Conservation (phyloP, 352 stramenopile genomes). For the Bremia lactucae region DNA sequence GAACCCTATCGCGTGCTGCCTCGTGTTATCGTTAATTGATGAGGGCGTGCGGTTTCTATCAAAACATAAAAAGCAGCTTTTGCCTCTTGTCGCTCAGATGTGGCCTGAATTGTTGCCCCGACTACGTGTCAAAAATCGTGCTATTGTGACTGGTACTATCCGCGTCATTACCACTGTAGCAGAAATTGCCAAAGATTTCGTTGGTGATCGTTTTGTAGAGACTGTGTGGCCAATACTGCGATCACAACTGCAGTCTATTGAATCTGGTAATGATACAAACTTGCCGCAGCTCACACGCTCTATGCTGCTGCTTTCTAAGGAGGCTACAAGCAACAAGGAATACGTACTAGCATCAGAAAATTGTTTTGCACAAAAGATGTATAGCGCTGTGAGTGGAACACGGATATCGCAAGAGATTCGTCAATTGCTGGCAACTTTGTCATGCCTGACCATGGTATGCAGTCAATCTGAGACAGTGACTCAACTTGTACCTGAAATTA, state of each 20-base stretch:
- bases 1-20: constrained; percentile 59
- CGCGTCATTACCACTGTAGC: constrained; percentile 41
- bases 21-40: constrained; percentile 60
- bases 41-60: constrained; percentile 46
- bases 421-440: constrained; percentile 44
- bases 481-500: constrained; percentile 52
- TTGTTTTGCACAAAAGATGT: too few species aligned
- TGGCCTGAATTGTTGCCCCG: constrained; percentile 64
- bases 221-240: constrained; percentile 58
- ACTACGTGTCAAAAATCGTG: constrained; percentile 39
- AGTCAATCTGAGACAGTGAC: constrained; percentile 33
- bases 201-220: constrained; percentile 72
- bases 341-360: too few species aligned
- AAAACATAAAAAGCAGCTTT: constrained; percentile 33
- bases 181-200: constrained; percentile 56
- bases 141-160: constrained; percentile 50
- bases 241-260: constrained; percentile 29
- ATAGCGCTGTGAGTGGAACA: constrained; percentile 13
- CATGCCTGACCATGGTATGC: constrained; percentile 41
- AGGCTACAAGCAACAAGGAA: background rate
- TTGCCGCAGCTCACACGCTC: constrained; percentile 39
- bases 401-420: constrained; percentile 50
- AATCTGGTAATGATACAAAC: constrained; percentile 17
- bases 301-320: constrained; percentile 46
- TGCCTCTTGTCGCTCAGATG: constrained; percentile 64